phyloP scores from a whole-genome alignment of 1,139 yeast species.

The Blastobotrys apis region DNA sequence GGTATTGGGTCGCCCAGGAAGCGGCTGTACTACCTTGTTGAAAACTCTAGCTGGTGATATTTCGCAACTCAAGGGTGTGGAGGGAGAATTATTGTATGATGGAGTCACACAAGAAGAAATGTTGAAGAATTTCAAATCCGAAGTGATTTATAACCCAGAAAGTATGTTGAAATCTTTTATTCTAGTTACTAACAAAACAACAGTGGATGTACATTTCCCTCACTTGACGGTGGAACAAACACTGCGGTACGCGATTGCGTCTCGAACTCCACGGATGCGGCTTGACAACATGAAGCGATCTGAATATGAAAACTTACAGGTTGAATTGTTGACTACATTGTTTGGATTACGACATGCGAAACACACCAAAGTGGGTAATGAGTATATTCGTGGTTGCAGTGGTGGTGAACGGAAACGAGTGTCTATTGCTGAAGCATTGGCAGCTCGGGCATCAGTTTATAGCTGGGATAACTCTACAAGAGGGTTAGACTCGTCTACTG shows the following conservation, averaged over 20 bases:
- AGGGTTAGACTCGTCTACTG: slow-evolving; percentile 68
- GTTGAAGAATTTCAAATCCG: slow-evolving; percentile 44
- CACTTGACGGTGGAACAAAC: slow-evolving; percentile 58
- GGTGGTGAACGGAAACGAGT: slow-evolving; percentile 62
- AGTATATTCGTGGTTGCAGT: slow-evolving; percentile 54
- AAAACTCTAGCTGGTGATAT: slow-evolving; percentile 51
- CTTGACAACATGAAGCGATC: slow-evolving; percentile 45
- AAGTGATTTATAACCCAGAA: slow-evolving; percentile 55
- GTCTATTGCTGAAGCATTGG: slow-evolving; percentile 55
- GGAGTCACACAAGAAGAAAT: slow-evolving; percentile 47
- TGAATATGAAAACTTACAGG: slow-evolving; percentile 44
- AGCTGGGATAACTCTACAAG: slow-evolving; percentile 72
- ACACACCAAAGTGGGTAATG: slow-evolving; percentile 54
- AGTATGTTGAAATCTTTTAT: slow-evolving; percentile 5
- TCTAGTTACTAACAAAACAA: not conserved
- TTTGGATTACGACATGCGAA: slow-evolving; percentile 53
- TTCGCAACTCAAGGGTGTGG: slow-evolving; percentile 35
- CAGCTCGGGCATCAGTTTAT: slow-evolving; percentile 51
- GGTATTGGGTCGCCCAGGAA: slow-evolving; percentile 60
- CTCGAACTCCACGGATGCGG: slow-evolving; percentile 51
- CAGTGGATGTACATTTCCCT: slow-evolving; percentile 53
- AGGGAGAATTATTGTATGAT: slow-evolving; percentile 46
- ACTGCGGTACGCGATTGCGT: slow-evolving; percentile 52
- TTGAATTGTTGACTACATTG: slow-evolving; percentile 48
- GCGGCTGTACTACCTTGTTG: slow-evolving; percentile 58